A percentile compares a stretch with the other conserved stretches of the same genome.
Conservation (phyloP, 345 rosid genomes). For the Tarenaya hassleriana region DNA sequence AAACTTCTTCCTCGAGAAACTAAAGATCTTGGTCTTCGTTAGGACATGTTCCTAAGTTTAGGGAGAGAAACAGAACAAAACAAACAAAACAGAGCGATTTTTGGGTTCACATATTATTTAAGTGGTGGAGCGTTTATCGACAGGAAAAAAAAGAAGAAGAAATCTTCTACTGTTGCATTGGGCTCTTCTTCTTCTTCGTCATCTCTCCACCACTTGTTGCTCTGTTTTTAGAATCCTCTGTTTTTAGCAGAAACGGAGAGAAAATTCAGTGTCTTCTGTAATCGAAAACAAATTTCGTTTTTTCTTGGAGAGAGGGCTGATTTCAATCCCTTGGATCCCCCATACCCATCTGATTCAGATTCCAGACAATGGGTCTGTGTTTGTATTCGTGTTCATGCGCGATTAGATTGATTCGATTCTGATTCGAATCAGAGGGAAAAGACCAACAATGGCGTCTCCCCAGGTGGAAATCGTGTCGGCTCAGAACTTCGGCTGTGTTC, state of each 20-base stretch:
- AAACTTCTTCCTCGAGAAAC: conserved; percentile 10
- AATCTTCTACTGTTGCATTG: conserved; percentile 23
- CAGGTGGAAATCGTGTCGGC: conserved; percentile 53
- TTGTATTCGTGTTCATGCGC: neutral
- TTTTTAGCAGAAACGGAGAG: conserved; percentile 1
- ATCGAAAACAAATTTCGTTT: conserved; percentile 15
- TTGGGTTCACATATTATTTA: conserved; percentile 19
- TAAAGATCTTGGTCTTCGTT: conserved; percentile 6
- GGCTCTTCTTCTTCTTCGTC: conserved; percentile 16
- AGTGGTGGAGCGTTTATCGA: conserved; percentile 19
- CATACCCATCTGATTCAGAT: conserved; percentile 6
- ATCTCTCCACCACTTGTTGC: conserved; percentile 19
- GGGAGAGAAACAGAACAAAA: neutral
- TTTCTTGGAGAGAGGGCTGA: conserved; percentile 10
- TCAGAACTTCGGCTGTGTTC: conserved; percentile 45
- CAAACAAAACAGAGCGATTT: conserved; percentile 25
- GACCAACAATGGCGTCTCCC: conserved; percentile 58
- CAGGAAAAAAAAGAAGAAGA: neutral
- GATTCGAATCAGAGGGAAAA: no score
- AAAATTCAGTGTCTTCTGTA: conserved; percentile 16
- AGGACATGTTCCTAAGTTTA: conserved; percentile 25
- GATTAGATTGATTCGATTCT: neutral
- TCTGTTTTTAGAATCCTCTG: conserved; percentile 9
- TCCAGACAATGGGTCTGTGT: conserved; percentile 12
- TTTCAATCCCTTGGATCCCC: conserved; percentile 3